Percentiles rank a stretch among this genome's conserved stretches.
phyloP scores from a whole-genome alignment of 2,329 filamentous ascomycete genomes.

The Aspergillus thermomutatus region DNA sequence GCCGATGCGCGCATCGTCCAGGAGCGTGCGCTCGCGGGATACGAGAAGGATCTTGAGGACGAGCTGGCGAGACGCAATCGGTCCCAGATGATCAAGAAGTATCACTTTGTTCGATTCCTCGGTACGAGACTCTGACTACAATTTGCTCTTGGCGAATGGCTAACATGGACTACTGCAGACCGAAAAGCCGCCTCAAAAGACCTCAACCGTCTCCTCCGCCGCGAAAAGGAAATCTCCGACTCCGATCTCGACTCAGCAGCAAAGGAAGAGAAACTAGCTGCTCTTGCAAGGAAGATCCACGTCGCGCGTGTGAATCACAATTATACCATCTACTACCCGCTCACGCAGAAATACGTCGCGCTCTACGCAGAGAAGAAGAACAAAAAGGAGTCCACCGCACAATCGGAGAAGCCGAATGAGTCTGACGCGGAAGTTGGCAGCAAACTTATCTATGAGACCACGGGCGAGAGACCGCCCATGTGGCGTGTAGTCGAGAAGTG shows the following conservation, averaged over 20 bases:
- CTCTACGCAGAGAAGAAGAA: slow-evolving; percentile 47
- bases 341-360: slow-evolving; percentile 58
- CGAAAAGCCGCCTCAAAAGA: slow-evolving; percentile 42
- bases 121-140: slow-evolving; percentile 29
- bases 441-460: slow-evolving; percentile 6
- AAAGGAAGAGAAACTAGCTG: slow-evolving; percentile 20
- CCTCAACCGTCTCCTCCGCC: slow-evolving; percentile 31
- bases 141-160: not conserved
- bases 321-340: slow-evolving; percentile 61
- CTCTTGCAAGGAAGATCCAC: slow-evolving; percentile 40
- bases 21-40: slow-evolving; percentile 57
- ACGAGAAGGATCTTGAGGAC: slow-evolving; percentile 54
- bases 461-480: slow-evolving; percentile 36
- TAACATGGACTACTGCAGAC: slow-evolving; percentile 24
- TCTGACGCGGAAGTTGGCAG: slow-evolving; percentile 19
- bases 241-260: slow-evolving; percentile 24
- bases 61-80: slow-evolving; percentile 48
- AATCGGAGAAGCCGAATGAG: slow-evolving; percentile 13
- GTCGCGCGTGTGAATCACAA: slow-evolving; percentile 57
- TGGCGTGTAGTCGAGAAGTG: slow-evolving; percentile 45
- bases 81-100: slow-evolving; percentile 57
- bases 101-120: slow-evolving; percentile 66
- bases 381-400: slow-evolving; percentile 16
- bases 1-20: slow-evolving; percentile 56
- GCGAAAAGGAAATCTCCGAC: slow-evolving; percentile 39